phyloP scores from a whole-genome alignment of 2,329 filamentous ascomycete species.

The Huntiella moniliformis region DNA sequence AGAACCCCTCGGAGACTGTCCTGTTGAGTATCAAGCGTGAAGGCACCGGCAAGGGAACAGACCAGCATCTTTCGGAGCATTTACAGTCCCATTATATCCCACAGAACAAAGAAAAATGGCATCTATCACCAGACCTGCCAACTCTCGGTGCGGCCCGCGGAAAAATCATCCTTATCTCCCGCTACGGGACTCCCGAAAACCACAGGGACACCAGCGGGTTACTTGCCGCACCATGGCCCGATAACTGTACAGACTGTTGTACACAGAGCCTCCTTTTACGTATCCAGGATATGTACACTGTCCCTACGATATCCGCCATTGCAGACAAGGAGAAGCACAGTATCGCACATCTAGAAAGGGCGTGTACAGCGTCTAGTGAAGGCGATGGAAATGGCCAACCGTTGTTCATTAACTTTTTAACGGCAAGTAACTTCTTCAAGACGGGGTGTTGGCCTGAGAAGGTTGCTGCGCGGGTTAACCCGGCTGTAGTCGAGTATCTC shows the following conservation, averaged over 20 bases:
- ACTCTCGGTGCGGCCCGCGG: conserved; percentile 61
- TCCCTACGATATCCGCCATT: conserved; percentile 57
- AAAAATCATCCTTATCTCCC: conserved; percentile 66
- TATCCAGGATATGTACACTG: conserved; percentile 90
- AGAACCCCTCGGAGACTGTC: conserved; percentile 63
- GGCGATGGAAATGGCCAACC: conserved; percentile 13
- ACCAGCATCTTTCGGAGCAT: conserved; percentile 58
- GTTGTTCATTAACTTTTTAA: conserved; percentile 69
- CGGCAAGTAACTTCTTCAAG: conserved; percentile 87
- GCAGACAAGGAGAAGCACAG: conserved; percentile 60
- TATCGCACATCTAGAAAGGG: conserved; percentile 57
- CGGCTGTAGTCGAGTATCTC: conserved; percentile 46
- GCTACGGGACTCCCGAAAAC: conserved; percentile 48
- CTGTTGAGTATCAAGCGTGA: conserved; percentile 84
- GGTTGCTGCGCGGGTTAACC: conserved; percentile 76
- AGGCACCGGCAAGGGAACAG: conserved; percentile 61
- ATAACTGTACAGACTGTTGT: conserved; percentile 65
- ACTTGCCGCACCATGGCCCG: conserved; percentile 54
- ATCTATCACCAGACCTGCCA: conserved; percentile 57
- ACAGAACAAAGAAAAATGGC: conserved; percentile 46
- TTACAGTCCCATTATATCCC: conserved; percentile 54
- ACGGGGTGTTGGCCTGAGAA: conserved; percentile 81
- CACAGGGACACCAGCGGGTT: conserved; percentile 33
- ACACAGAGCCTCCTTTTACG: conserved; percentile 55
- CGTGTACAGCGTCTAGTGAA: conserved; percentile 25